Percentiles rank a stretch among this genome's conserved stretches.
These are phyloP conservation scores for Aspergillus funiculosus DNA, from an alignment of 495 filamentous ascomycete genomes.

Conservation along the genomic window DNA sequence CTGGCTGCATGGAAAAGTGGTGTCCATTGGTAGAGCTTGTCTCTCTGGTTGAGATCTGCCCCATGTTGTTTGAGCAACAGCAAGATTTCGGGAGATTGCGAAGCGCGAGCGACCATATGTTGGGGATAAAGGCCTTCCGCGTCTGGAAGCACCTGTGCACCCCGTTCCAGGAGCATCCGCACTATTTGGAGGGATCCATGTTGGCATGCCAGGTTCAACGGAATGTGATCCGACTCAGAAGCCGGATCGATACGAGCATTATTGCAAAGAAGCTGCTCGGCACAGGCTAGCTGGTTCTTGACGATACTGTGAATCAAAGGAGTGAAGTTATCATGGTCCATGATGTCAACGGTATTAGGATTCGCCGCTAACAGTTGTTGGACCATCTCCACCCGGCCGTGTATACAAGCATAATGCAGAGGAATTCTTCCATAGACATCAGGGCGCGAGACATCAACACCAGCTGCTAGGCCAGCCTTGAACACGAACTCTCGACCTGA, in stretches of 20 bases:
- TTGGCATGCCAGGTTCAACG: conserved; percentile 89
- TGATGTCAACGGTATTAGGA: conserved; percentile 67
- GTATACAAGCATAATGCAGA: conserved; percentile 93
- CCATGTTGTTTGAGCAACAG: conserved; percentile 76
- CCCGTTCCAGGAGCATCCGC: conserved; percentile 70
- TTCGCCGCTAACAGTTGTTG: conserved; percentile 56
- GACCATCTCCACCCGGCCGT: conserved; percentile 83
- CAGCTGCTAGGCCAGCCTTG: conserved; percentile 59
- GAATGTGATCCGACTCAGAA: conserved; percentile 84
- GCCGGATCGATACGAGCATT: conserved; percentile 75
- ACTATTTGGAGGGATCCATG: conserved; percentile 80
- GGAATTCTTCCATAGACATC: conserved; percentile 95
- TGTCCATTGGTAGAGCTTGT: conserved; percentile 97
- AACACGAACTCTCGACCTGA: conserved; percentile 76
- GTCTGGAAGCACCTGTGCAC: conserved; percentile 75
- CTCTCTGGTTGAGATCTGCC: conserved; percentile 85
- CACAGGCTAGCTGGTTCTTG: conserved; percentile 71
- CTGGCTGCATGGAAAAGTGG: conserved; percentile 93
- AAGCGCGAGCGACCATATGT: conserved; percentile 89
- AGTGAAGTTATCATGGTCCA: conserved; percentile 96
- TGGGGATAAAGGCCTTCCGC: conserved; percentile 97
- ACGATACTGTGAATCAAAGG: conserved; percentile 93
- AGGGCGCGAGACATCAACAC: conserved; percentile 67
- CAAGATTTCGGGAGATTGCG: conserved; percentile 69
- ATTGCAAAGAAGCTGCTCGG: conserved; percentile 63